Base-by-base conservation (phyloP, 306 rosid species). In the Glycine soja region DNA sequence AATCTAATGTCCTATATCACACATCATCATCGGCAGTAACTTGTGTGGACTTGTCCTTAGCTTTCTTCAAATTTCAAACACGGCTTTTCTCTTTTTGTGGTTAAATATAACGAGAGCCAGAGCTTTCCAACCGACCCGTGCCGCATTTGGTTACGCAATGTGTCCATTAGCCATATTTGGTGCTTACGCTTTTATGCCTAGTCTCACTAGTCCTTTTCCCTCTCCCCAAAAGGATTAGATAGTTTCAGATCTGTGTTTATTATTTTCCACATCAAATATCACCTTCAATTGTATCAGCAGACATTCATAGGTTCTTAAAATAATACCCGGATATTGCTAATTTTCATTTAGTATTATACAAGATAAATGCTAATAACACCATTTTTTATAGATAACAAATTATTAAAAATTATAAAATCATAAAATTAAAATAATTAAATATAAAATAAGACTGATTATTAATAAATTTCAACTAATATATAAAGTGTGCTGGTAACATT, bases 51-150 rank as follows among this genome's bases (percentile, higher is more conserved):
- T 62, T 65, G 18, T 43, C 42, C 9, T n/a, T 10, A 10, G 0
- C 19, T 76, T 50, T 12, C 46, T 70, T 12, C 45, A 24, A 59
- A 59, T 10, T 64, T 82, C 54, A 79, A 70, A 76, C 88, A 84
- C 79, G 90, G 52, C 50, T 81, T 43, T 81, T 15, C 5, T 43
- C 36, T 10, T 10, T 14, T 14, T 15, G 72, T 74, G 84, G 77
- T 18, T 6, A 18, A 51, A 32, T 10, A 10, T 1, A 11, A 34
- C 42, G 10, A 30, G 40, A 19, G 70, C 1, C 0, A 14, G 1
- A 58, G 54, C 78, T 76, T 76, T 81, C 85, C 2, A 57, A 81
- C 80, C 85, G 83, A 85, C 85, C 82, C 82, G 59, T 76, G 80
- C 88, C 73, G 83, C 69, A n/a, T 46, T 78, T 84, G 47, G 48